Percentiles rank a stretch among this genome's conserved stretches.
Conservation (phyloP, 2,329 filamentous ascomycete species). For the Zasmidium cellare region DNA sequence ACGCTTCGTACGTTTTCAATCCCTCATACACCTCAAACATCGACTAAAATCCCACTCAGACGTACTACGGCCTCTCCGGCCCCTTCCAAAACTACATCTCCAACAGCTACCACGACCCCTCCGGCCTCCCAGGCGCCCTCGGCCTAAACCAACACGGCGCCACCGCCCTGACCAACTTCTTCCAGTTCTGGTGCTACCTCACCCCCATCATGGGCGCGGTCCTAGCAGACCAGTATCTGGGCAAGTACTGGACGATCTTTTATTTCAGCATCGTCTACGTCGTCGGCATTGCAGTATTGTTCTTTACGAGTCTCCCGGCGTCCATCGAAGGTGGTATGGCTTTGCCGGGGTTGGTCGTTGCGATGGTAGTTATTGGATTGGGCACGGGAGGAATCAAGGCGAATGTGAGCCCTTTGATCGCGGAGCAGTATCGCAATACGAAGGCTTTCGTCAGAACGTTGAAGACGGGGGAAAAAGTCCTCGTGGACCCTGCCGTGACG, state of each 20-base stretch:
- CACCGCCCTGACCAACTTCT: slow-evolving; percentile 44
- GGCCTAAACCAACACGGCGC: slow-evolving; percentile 42
- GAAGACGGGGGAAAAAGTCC: slow-evolving; percentile 44
- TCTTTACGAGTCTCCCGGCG: slow-evolving; percentile 62
- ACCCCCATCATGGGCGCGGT: slow-evolving; percentile 25
- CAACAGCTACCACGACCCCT: slow-evolving; percentile 39
- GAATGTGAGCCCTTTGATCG: slow-evolving; percentile 60
- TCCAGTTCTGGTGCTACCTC: slow-evolving; percentile 41
- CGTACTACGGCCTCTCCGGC: slow-evolving; percentile 25
- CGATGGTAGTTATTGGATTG: slow-evolving; percentile 66
- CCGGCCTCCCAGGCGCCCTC: slow-evolving; percentile 31
- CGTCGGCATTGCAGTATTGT: slow-evolving; percentile 65
- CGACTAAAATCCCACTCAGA: too few species aligned
- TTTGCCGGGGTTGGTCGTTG: slow-evolving; percentile 62
- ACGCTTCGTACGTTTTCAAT: too few species aligned
- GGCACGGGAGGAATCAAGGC: slow-evolving; percentile 79
- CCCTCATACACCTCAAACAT: too few species aligned
- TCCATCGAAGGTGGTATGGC: slow-evolving; percentile 61
- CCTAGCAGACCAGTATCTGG: slow-evolving; percentile 49
- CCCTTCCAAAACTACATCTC: slow-evolving; percentile 50
- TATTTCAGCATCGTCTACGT: slow-evolving; percentile 64
- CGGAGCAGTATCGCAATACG: slow-evolving; percentile 43
- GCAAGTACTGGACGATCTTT: slow-evolving; percentile 69
- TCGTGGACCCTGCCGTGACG: slow-evolving; percentile 48
- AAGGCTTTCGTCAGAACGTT: slow-evolving; percentile 39